These are phyloP conservation scores for Sphaerostilbella broomeana DNA, from an alignment of 2,329 filamentous ascomycete genomes.

Conservation along the genomic window DNA sequence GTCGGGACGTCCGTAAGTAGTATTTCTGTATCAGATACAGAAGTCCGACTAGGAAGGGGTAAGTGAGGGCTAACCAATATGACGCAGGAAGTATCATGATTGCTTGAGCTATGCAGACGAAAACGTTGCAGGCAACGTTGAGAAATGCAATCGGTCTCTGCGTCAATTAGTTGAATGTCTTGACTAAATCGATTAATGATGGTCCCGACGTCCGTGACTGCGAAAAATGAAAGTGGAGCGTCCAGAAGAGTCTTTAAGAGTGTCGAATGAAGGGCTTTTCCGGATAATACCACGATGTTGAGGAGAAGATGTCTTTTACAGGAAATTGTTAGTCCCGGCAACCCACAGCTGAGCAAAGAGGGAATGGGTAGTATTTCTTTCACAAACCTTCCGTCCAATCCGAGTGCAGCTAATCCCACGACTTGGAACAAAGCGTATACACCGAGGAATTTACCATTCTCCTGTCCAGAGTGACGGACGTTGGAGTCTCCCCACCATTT, in stretches of 20 bases:
- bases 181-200: constrained; percentile 35
- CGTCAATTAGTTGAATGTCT: constrained; percentile 31
- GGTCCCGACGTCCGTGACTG: constrained; percentile 29
- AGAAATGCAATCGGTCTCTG: constrained; percentile 24
- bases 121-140: constrained; percentile 16
- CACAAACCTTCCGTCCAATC: not conserved
- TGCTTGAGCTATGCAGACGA: not conserved
- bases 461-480: too few species aligned
- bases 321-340: too few species aligned
- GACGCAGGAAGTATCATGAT: constrained; percentile 1
- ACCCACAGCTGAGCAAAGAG: too few species aligned
- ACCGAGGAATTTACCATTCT: constrained; percentile 18
- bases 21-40: constrained; percentile 42
- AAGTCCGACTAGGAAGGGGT: constrained; percentile 29
- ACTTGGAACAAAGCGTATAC: constrained; percentile 22
- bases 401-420: not conserved
- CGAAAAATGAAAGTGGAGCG: constrained; percentile 26
- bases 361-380: too few species aligned
- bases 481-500: constrained; percentile 25
- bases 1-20: constrained; percentile 51
- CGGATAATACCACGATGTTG: constrained; percentile 22
- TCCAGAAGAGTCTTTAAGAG: constrained; percentile 19
- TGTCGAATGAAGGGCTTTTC: constrained; percentile 20
- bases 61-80: constrained; percentile 2
- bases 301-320: constrained; percentile 24